Evolutionary conservation across 2,329 filamentous ascomycete species (phyloP).

Genomic region (Fusarium vanettenii): DNA sequence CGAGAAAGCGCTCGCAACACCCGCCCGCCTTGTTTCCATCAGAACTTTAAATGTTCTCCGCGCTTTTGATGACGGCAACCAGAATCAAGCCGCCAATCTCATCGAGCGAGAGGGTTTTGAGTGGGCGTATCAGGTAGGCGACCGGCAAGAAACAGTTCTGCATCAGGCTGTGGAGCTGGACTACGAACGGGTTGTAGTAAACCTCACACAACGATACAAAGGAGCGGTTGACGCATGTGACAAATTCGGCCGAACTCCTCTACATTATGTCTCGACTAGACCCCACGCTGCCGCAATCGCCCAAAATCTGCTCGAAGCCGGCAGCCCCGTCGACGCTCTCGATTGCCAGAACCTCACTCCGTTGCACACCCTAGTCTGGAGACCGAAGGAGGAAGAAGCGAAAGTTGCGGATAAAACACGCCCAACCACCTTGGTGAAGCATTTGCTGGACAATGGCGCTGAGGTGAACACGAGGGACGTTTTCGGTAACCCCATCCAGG

Average conservation of each 20-base stretch:
- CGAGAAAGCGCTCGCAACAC: neutral
- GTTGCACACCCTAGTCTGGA: neutral
- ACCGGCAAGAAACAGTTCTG: neutral
- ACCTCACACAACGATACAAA: neutral
- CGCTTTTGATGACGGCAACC: neutral
- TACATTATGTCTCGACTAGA: neutral
- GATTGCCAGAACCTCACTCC: neutral
- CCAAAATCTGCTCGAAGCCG: neutral
- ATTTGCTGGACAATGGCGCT: neutral
- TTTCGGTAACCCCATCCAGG: neutral
- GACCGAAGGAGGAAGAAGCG: neutral
- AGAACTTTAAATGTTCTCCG: neutral
- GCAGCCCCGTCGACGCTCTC: neutral
- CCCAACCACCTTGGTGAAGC: neutral
- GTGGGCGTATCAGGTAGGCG: neutral
- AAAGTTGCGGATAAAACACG: neutral
- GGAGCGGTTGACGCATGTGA: neutral
- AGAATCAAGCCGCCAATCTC: neutral
- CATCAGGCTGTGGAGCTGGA: neutral
- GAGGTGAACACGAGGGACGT: conserved; percentile 10
- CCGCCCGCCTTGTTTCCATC: neutral
- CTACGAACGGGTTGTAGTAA: neutral
- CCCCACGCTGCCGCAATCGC: neutral
- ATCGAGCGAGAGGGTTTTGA: neutral
- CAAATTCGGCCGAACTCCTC: neutral